Base-by-base conservation (phyloP, 345 rosid species). In the Draba incana region DNA sequence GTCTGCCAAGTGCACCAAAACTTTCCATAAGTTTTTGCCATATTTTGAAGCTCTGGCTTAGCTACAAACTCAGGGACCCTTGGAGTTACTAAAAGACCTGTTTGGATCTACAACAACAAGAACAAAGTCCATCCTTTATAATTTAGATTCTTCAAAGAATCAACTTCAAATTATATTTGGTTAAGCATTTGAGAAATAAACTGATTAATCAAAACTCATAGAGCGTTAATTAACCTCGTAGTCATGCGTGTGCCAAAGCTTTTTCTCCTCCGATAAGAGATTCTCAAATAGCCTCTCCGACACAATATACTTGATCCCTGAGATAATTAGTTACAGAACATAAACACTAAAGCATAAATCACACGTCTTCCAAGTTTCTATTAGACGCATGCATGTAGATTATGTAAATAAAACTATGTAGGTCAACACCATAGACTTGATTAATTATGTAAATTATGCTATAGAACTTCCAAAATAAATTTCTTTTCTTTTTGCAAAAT, bases 1-100 rank as follows among this genome's bases (percentile, higher is more conserved):
- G 79, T 72, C 70, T 84, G 92, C 96, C 96, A 89, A 23, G 92
- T 84, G 82, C 96, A 89, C 88, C 96, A 89, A 39, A 86, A 89
- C 78, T 89, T 86, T 44, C 96, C 92, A 27, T 85, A 86, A 1
- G 84, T 78, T 75, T 83, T 85, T 28, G 87, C 84, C 53, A 89
- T 66, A 13, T 84, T 81, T 46, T 79, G 76, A 4, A 88, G 85
- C 64, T 88, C 88, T 2, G 85, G 75, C 60, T 81, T 88, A 4
- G 55, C 80, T 8, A 81, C 83, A 60, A 80, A 60, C 66, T 89
- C 88, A 12, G 90, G 92, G 13, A 89, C 78, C 16, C 87, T 73
- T 15, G 92, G 92, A 69, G 83, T 78, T 6, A 81, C 69, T 69
- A 84, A 66, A 1, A 81, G 81, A 20, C 92, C 96, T 28, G 87